Base-by-base conservation (phyloP, 345 rosid genomes). In the Sapria himalayana region DNA sequence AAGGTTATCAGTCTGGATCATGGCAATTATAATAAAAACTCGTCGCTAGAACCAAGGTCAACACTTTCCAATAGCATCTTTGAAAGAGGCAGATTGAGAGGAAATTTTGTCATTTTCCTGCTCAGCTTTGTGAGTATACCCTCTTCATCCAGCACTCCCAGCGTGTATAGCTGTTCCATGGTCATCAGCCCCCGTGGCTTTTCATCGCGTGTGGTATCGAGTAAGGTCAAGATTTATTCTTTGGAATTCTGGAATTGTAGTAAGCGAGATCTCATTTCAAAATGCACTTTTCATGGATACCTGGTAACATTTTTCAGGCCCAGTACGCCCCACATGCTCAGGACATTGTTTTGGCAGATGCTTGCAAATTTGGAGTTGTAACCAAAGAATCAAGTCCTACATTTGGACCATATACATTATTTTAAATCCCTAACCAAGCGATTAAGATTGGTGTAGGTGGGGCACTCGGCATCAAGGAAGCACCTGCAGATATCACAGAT, bases 91-190 rank as follows among this genome's bases (percentile, higher is more conserved):
- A 89, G 97, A 0, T 86, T 94, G 33, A 86, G 58, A 55, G 97
- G 97, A 63, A 86, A 86, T 52, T 78, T 92, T 0, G 97, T 94
- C 92, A 86, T 86, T 68, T 78, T 74, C 58, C 92, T 81, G 29
- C 97, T 94, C 36, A 74, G 56, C 58, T 78, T 86, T 18, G 94
- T 86, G 43, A 86, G 62, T 54, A 86, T 72, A 2, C 92, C 94
- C 54, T 81, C 94, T 57, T 86, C 81, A 29, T 86, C 94, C 37
- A 86, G 52, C 22, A 89, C 86, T 52, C 97, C 97, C 21, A 86
- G 50, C 37, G 81, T 68, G 47, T 75, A 81, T 31, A 86, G 62
- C 55, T 75, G 85, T 58, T 78, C 94, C 92, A 78, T 73, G 37
- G 39, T 81, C 96, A 51, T 73, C 78, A 20, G 81, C 76, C 16